Base-by-base conservation (phyloP, 2,329 filamentous ascomycete species). In the Cercospora berteroae region DNA sequence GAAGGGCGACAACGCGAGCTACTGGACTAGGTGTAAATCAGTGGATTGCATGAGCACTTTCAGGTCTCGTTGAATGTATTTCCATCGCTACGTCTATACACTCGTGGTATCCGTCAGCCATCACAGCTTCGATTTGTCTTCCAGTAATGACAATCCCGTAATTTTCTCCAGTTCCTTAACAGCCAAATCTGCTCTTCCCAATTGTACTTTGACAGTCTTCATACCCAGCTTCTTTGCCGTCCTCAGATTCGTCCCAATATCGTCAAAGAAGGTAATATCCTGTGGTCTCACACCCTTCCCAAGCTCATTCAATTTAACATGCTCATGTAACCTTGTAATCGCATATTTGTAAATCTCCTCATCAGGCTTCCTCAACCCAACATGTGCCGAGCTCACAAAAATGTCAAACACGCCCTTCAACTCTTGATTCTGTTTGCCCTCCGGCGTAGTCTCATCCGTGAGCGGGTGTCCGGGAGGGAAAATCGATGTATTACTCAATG, bases 201-300 rank as follows among this genome's bases (percentile, higher is more conserved):
- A 80, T 8, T 86, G 83, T 1, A 98, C 95, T 80, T 94, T 97
- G 71, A 98, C 86, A 0, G 94, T 98, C 65, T 85, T 81, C 78
- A 98, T 89, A 0, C 94, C 94, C 23, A 88, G 82, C 59, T 84
- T 85, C 79, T 85, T 91, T 0, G 89, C 95, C 55, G 86, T 89
- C 82, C 94, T 95, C 66, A 98, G 79, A 77, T 99, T 99, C 79
- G 94, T 89, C 1, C 95, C 95, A 77, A 99, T 97, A 74, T 97
- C 94, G 77, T 97, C 95, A 60, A 97, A 80, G 77, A 99, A 99
- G 4, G 96, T 80, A 55, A 97, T 83, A 64, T 97, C 92, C 0
- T 81, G 81, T 0, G 90, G 81, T 65, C 81, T 78, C 8, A 96
- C 82, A 0, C 84, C 16, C 78, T 79, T 82, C 85, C 86, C 4